Base-by-base conservation (phyloP, 1,139 yeast species). In the Candida buenavistaensis region DNA sequence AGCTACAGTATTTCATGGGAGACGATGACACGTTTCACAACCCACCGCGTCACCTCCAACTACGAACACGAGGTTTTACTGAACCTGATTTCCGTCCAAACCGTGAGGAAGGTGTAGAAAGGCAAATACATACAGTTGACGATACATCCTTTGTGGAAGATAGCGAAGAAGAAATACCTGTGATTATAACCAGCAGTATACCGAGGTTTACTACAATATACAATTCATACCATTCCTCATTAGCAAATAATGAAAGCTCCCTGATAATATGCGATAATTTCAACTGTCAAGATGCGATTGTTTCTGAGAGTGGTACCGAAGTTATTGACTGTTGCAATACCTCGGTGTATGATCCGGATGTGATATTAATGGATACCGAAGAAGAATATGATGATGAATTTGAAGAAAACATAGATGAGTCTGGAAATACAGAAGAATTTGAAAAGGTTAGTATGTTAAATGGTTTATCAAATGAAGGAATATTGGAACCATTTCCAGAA, bases 151-250 rank as follows among this genome's bases (percentile, higher is more conserved):
- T 30, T 19, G 14, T 46, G 10, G 45, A 40, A 14, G 50, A 46
- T 30, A 46, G 50, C 26, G 50, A 46, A 33, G 50, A 43, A 5
- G 50, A 46, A 31, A 13, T 35, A 7, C 33, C 38, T 2, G 16
- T 33, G 5, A 15, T 30, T 24, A 15, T 13, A 26, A 13, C 27
- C 11, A 23, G 23, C 6, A 31, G 29, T 20, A 14, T 36, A 28
- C 33, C 26, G 6, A 25, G 22, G n/a, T 22, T 36, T 23, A 32
- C 34, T 12, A 16, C 39, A 3, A 30, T 22, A 23, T 17, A 27
- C 32, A 45, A 48, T 30, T 47, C 45, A 33, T 48, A 39, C 7
- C 48, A 46, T 30, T 14, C 37, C n/a, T n/a, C n/a, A n/a, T n/a
- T n/a, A n/a, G n/a, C n/a, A n/a, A n/a, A n/a, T n/a, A n/a, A 32